Base-by-base conservation (phyloP, 805 yeast species). In the Candida maltosa region DNA sequence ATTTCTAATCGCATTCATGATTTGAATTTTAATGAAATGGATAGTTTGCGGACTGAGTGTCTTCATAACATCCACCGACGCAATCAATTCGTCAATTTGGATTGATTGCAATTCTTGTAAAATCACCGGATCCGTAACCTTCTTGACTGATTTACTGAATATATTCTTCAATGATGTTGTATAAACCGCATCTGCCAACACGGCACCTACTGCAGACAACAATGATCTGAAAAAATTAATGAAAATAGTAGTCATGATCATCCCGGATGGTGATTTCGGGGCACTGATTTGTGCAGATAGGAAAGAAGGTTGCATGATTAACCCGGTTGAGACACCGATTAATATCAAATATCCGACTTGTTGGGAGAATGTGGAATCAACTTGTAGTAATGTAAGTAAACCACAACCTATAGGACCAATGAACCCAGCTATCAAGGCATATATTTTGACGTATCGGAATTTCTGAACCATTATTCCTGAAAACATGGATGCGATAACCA, bases 1-100 rank as follows among this genome's bases (percentile, higher is more conserved):
- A 41, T 65, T 62, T 29, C 54, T 51, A 23, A 75, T 49, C 7
- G 69, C 53, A 7, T 44, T 44, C 70, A 71, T 62, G 22, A 70
- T 44, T 25, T 55, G 58, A 35, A 16, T 9, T 37, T 47, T 56
- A 16, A 64, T 46, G 30, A 56, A 60, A 3, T 16, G 12, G 21
- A 42, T 40, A 5, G 65, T 50, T 11, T 35, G 52, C 3, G 52
- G 49, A 11, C 51, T 37, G 40, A 64, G 35, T 7, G 16, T 4
- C 10, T 22, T 28, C 29, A 35, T 21, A 6, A 32, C 16, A 5
- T 23, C 32, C 33, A 33, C 34, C 15, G 37, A 32, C 3, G 35
- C 32, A 18, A 31, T 19, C 19, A 40, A 40, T 16, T 25, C 14
- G 11, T 19, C 6, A 2, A 35, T 10, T 16, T 59, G 54, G 28